Percentiles rank a stretch among this genome's conserved stretches.
These are phyloP conservation scores for Ogataea wickerhamii DNA, from an alignment of 805 yeast genomes.

Conservation along the genomic window DNA sequence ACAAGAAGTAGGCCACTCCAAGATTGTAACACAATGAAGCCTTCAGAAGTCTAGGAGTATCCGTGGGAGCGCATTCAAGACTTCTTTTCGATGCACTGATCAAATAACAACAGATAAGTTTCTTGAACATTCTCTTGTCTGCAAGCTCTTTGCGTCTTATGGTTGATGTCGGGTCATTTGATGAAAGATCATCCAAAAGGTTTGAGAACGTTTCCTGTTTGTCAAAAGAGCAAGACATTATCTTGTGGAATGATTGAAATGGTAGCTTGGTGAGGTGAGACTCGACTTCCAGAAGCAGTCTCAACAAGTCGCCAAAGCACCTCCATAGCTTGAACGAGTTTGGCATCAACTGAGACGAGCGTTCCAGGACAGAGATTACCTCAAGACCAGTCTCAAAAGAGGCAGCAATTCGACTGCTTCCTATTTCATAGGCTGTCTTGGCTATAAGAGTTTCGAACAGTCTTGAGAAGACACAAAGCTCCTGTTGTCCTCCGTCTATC, in stretches of 20 bases:
- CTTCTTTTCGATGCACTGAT: slow-evolving; percentile 49
- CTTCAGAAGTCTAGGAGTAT: slow-evolving; percentile 44
- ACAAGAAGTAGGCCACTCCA: slow-evolving; percentile 60
- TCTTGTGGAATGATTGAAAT: slow-evolving; percentile 26
- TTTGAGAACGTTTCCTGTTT: slow-evolving; percentile 5
- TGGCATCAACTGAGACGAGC: slow-evolving; percentile 19
- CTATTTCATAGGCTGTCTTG: slow-evolving; percentile 49
- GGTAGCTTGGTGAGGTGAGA: slow-evolving; percentile 53
- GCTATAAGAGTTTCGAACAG: slow-evolving; percentile 55
- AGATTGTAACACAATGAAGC: slow-evolving; percentile 63
- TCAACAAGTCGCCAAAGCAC: slow-evolving; percentile 53
- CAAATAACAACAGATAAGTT: slow-evolving; percentile 28
- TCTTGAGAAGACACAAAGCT: slow-evolving; percentile 47
- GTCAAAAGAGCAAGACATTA: slow-evolving; percentile 26
- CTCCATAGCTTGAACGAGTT: slow-evolving; percentile 63
- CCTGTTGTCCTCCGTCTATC: slow-evolving; percentile 38
- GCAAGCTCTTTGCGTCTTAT: slow-evolving; percentile 16
- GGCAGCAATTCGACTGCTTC: slow-evolving; percentile 64
- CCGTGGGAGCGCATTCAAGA: slow-evolving; percentile 32
- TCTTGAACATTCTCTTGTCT: slow-evolving; percentile 1
- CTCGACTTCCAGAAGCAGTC: slow-evolving; percentile 52
- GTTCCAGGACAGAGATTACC: slow-evolving; percentile 33
- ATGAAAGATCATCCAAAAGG: slow-evolving; percentile 2
- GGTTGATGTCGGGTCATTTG: slow-evolving; percentile 17
- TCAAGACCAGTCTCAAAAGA: slow-evolving; percentile 46